These are phyloP conservation scores for Syzygium grande DNA, from an alignment of 345 rosid genomes.

Conservation along the genomic window DNA sequence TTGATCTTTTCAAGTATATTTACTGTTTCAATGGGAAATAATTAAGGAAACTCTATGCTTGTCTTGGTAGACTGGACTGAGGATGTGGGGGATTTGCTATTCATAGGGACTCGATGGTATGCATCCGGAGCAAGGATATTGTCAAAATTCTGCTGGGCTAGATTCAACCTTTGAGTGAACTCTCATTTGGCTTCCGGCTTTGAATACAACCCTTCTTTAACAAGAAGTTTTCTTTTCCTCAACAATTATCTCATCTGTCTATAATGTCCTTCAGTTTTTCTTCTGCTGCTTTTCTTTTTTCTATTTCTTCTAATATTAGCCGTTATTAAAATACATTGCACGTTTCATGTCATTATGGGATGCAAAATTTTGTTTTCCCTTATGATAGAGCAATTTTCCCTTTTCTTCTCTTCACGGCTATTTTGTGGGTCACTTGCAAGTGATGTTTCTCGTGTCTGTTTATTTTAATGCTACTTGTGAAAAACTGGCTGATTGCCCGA, in stretches of 20 bases:
- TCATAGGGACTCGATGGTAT: neutral
- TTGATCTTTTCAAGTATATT: neutral
- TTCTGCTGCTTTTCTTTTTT: neutral
- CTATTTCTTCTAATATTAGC: neutral
- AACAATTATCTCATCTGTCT: neutral
- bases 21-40: neutral
- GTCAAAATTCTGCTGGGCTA: neutral
- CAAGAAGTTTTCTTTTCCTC: neutral
- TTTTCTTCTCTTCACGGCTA: neutral
- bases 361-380: neutral
- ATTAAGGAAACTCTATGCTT: neutral
- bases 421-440: neutral
- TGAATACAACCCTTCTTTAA: neutral
- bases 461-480: neutral
- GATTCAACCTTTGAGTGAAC: neutral
- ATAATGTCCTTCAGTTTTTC: neutral
- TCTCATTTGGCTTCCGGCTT: neutral
- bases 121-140: neutral
- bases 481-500: neutral
- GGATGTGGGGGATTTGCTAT: neutral
- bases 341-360: neutral
- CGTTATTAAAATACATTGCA: neutral
- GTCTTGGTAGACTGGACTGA: neutral
- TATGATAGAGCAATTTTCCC: neutral
- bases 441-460: neutral